Conservation (phyloP, 2,329 filamentous ascomycete species). For the Colletotrichum sp. region DNA sequence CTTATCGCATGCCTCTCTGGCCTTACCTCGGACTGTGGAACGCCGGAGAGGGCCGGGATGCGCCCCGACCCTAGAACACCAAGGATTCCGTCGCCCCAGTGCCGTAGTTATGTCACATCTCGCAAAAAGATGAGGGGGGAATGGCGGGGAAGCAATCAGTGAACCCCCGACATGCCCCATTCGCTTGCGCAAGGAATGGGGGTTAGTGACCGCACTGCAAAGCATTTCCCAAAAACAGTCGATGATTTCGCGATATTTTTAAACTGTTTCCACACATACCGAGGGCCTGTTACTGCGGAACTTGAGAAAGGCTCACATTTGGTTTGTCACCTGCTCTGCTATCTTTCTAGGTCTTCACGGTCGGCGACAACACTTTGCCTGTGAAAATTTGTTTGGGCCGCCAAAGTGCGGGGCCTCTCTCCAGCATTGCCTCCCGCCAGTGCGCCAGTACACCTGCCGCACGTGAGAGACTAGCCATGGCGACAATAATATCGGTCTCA, state of each 20-base stretch:
- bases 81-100: neutral
- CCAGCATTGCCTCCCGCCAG: conserved; percentile 32
- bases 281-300: too few relatives aligned
- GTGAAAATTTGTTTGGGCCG: conserved; percentile 30
- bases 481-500: conserved; percentile 29
- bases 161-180: neutral
- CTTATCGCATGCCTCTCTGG: neutral
- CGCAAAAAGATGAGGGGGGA: neutral
- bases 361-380: neutral
- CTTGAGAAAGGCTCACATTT: too few relatives aligned
- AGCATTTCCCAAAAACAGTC: neutral
- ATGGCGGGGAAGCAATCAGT: neutral
- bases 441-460: conserved; percentile 31
- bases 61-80: neutral
- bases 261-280: too few relatives aligned
- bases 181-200: neutral
- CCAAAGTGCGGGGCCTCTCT: conserved; percentile 30
- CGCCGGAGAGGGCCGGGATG: neutral
- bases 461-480: conserved; percentile 30
- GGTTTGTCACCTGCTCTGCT: too few relatives aligned
- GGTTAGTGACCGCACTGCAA: neutral
- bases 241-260: neutral
- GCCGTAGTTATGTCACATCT: neutral
- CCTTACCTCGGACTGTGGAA: too few relatives aligned
- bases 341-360: too few relatives aligned